Evolutionary conservation across 148 eudicot species (phyloP), one percentile per base, ranked within the genome.

Genomic region (Chenopodium quinoa): DNA sequence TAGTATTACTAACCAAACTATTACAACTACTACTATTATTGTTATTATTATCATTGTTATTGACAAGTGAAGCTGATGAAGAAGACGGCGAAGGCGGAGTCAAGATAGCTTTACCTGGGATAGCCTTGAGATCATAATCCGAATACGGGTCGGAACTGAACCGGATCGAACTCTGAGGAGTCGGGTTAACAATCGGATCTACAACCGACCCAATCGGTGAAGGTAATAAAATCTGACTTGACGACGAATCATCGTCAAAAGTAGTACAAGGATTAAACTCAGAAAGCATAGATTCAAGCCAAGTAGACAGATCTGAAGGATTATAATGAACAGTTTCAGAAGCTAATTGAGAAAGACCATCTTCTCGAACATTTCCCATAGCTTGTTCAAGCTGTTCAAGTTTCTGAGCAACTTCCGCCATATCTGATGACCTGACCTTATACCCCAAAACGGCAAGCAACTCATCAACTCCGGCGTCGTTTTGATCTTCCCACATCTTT

Each of bases 241-340:
- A 22, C 13, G 34, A 7, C 34, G 34, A 32, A 32, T 32, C 44
- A 40, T 40, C 44, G 34, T 48, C 75, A 19, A 71, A 80, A 23
- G 9, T 32, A 0, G 75, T 54, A 6, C 54, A 58, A 5, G 85
- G 84, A 64, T 83, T 87, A 78, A 93, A 85, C 91, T 91, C 98
- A 0, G 90, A 83, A 0, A 93, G 77, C 94, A 95, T 89, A 63
- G 81, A 89, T 29, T 93, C 89, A 4, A 90, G 88, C 99, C 99
- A 95, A 0, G 89, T 86, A 2, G 95, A 88, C 1, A 93, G 87
- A 89, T 96, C 97, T 40, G 99, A 89, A 0, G 99, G 99, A 78
- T 96, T 96, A 73, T 86, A 90, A 64, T 96, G 99, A 66, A 90
- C 89, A 0, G 93, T 88, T 20, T 92, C 97, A 17, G 82, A 82